Evolutionary conservation across 495 filamentous ascomycete species (phyloP).

Genomic region (Tuber microsphaerosporum): DNA sequence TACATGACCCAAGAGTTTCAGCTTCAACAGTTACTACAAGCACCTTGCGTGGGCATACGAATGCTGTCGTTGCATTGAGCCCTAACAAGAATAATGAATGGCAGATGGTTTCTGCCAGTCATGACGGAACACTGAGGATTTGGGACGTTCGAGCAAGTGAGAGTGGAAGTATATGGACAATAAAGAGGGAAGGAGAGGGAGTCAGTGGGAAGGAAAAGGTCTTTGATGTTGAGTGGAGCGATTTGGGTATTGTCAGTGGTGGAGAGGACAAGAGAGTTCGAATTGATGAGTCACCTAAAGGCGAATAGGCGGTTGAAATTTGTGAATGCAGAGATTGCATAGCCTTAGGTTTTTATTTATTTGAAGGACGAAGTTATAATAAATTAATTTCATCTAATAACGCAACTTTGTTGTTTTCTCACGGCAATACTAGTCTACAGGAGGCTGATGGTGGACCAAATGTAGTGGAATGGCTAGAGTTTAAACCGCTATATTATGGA

Average conservation of each 20-base stretch:
- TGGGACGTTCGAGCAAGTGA: slow-evolving; percentile 77
- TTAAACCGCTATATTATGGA: neutral
- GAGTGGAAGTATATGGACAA: slow-evolving; percentile 76
- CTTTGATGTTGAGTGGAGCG: slow-evolving; percentile 75
- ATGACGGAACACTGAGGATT: slow-evolving; percentile 82
- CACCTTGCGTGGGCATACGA: slow-evolving; percentile 83
- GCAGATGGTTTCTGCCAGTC: slow-evolving; percentile 70
- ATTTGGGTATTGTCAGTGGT: slow-evolving; percentile 79
- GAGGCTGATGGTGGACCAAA: neutral
- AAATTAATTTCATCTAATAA: neutral
- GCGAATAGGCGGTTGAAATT: slow-evolving; percentile 14
- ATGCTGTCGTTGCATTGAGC: slow-evolving; percentile 67
- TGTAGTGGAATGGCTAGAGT: neutral
- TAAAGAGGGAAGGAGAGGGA: slow-evolving; percentile 62
- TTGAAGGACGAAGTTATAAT: slow-evolving; percentile 11
- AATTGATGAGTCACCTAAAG: slow-evolving; percentile 54
- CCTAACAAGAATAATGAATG: slow-evolving; percentile 66
- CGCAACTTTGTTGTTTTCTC: neutral
- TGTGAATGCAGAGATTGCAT: slow-evolving; percentile 13
- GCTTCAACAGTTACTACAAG: slow-evolving; percentile 67
- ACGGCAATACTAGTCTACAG: neutral
- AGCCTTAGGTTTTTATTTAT: slow-evolving; percentile 8
- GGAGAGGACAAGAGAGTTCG: slow-evolving; percentile 91
- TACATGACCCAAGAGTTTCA: slow-evolving; percentile 76
- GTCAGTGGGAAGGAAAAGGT: slow-evolving; percentile 56